These are phyloP conservation scores for Erodium texanum DNA, from an alignment of 441 rosid genomes.

Conservation along the genomic window DNA sequence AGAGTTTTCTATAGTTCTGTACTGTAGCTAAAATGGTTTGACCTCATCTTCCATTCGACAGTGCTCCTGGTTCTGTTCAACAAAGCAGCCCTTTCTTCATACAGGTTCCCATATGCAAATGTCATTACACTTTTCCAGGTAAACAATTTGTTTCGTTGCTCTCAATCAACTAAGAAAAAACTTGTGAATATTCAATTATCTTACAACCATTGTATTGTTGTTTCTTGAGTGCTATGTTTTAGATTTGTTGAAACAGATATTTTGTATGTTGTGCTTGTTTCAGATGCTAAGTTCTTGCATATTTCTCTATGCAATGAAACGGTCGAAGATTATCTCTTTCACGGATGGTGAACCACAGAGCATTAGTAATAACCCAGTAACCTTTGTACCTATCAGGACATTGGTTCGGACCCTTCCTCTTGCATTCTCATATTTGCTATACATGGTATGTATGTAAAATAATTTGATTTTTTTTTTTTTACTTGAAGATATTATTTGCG, in stretches of 20 bases:
- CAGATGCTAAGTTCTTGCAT: constrained; percentile 75
- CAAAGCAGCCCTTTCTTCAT: constrained; percentile 95
- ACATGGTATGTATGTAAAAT: constrained; percentile 50
- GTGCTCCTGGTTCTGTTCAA: constrained; percentile 77
- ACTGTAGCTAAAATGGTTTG: neutral
- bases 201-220: neutral
- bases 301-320: constrained; percentile 57
- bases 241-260: neutral
- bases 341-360: constrained; percentile 39
- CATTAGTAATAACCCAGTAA: constrained; percentile 36
- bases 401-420: constrained; percentile 71
- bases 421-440: constrained; percentile 63
- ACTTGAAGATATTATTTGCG: neutral
- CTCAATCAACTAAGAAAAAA: neutral
- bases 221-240: too few species aligned
- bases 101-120: constrained; percentile 71
- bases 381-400: constrained; percentile 55
- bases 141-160: neutral
- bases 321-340: constrained; percentile 60
- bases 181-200: neutral
- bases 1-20: too few species aligned
- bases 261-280: constrained; percentile 2
- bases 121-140: constrained; percentile 84
- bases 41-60: constrained; percentile 22
- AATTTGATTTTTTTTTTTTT: neutral